Evolutionary conservation across 2,329 filamentous ascomycete species (phyloP), one percentile per base, ranked within the genome.

Genomic region (Sarocladium strictum): DNA sequence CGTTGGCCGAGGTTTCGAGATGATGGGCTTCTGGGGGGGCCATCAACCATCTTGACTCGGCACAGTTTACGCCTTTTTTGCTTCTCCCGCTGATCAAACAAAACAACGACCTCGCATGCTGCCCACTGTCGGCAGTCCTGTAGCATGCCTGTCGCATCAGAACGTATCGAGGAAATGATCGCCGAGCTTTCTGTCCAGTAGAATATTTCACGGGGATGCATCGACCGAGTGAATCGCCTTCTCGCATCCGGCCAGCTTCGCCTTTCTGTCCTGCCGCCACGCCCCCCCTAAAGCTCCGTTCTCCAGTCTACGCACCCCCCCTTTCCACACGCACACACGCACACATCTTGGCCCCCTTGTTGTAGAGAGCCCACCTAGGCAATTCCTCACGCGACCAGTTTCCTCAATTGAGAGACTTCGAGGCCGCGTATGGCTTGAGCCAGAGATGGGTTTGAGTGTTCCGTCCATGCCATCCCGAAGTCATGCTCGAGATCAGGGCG

Each of bases 321-420:
- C n/a, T 11, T n/a, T 11, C 27, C 26, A 7, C 11, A 6, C 47
- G 33, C 47, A n/a, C n/a, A n/a, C n/a, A n/a, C n/a, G 24, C 40
- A 38, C 17, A 38, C 5, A 23, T 45, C 23, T 4, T 29, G 11
- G 7, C 43, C 43, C 43, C 23, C 17, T 26, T 17, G 10, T 5
- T 19, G 5, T n/a, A 6, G 6, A 9, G 14, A n/a, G 47, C 47
- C 27, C 26, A 51, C 47, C 24, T 9, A 51, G 47, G 29, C 47
- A 51, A 23, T 35, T 51, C 27, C 47, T 51, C 47, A 51, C 47
- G 47, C 47, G 47, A 51, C 47, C 26, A 11, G 15, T 51, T 51
- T 33, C 47, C 29, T n/a, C 5, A 27, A 27, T 11, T 12, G 21
- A 24, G n/a, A n/a, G 21, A 4, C 9, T 17, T 43, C 21, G 40